A percentile compares a stretch with the other conserved stretches of the same genome.
phyloP scores from a whole-genome alignment of 352 stramenopile species.

The Pythium brachiatum region DNA sequence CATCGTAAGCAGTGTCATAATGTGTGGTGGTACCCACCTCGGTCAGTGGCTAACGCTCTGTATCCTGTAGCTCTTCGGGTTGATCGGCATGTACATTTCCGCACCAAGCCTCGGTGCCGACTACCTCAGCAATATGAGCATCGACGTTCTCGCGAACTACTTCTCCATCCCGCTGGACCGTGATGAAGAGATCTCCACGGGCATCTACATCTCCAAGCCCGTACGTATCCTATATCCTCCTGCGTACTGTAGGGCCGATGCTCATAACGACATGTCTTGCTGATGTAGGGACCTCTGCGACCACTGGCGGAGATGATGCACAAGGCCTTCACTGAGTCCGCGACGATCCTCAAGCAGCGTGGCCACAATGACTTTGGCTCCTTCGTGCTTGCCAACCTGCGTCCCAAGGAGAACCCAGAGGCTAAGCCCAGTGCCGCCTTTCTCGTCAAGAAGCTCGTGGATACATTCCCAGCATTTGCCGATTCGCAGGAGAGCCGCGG shows the following conservation, averaged over 20 bases:
- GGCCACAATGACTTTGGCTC: slow-evolving; percentile 64
- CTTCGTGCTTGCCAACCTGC: slow-evolving; percentile 65
- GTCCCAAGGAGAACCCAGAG: slow-evolving; percentile 13
- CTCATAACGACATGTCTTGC: too few relatives aligned
- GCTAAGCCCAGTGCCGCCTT: slow-evolving; percentile 39
- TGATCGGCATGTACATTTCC: slow-evolving; percentile 86
- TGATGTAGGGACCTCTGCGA: slow-evolving; percentile 54
- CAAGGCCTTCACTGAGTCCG: slow-evolving; percentile 52
- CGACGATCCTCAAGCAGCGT: slow-evolving; percentile 33
- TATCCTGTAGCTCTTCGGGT: slow-evolving; percentile 57
- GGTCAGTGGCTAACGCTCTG: background rate
- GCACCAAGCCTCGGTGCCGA: slow-evolving; percentile 55
- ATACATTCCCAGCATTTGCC: slow-evolving; percentile 68
- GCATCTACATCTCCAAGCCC: slow-evolving; percentile 81
- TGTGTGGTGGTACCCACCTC: too few relatives aligned
- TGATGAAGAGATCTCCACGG: slow-evolving; percentile 67
- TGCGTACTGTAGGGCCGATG: too few relatives aligned
- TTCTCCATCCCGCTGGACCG: slow-evolving; percentile 71
- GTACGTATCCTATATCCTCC: slow-evolving; percentile 24
- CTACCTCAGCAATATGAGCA: slow-evolving; percentile 56
- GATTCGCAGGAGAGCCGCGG: slow-evolving; percentile 53
- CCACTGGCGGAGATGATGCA: slow-evolving; percentile 62
- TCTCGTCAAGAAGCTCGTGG: slow-evolving; percentile 52
- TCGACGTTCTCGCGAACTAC: slow-evolving; percentile 69
- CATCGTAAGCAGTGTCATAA: slow-evolving; percentile 45